Evolutionary conservation across 352 stramenopile genomes (phyloP).

Genomic region (Pythium apleroticum): DNA sequence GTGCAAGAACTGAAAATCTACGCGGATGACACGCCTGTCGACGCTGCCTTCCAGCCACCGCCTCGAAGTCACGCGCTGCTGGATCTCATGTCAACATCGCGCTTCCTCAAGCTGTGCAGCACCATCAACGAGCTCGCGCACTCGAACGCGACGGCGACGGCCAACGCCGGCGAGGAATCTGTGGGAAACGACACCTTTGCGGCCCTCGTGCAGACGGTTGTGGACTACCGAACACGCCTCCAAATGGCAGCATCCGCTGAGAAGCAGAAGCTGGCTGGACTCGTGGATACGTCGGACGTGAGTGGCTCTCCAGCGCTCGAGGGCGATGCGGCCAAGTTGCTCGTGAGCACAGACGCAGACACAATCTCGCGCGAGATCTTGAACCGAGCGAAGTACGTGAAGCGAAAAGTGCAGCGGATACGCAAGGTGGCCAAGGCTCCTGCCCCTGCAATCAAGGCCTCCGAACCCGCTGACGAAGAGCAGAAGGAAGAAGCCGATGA

Average conservation of each 20-base stretch:
- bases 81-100: conserved; percentile 70
- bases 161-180: conserved; percentile 9
- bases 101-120: conserved; percentile 69
- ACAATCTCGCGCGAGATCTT: conserved; percentile 19
- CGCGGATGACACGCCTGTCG: conserved; percentile 39
- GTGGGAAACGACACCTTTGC: conserved; percentile 38
- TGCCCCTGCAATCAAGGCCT: conserved; percentile 5
- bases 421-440: conserved; percentile 14
- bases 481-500: conserved; percentile 9
- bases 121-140: conserved; percentile 76
- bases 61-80: conserved; percentile 54
- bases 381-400: conserved; percentile 48
- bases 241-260: conserved; percentile 73
- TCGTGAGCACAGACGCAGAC: not conserved
- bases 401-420: conserved; percentile 39
- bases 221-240: conserved; percentile 69
- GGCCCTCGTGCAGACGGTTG: conserved; percentile 59
- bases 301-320: not conserved
- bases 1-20: conserved; percentile 75
- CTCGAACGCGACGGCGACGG: conserved; percentile 40
- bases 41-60: conserved; percentile 52
- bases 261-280: conserved; percentile 51
- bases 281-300: conserved; percentile 17
- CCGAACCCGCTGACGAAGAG: conserved; percentile 13
- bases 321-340: not conserved